Percentiles rank a stretch among this genome's conserved stretches.
Evolutionary conservation across 306 rosid genomes (phyloP).

Genomic region (Prunus armeniaca): DNA sequence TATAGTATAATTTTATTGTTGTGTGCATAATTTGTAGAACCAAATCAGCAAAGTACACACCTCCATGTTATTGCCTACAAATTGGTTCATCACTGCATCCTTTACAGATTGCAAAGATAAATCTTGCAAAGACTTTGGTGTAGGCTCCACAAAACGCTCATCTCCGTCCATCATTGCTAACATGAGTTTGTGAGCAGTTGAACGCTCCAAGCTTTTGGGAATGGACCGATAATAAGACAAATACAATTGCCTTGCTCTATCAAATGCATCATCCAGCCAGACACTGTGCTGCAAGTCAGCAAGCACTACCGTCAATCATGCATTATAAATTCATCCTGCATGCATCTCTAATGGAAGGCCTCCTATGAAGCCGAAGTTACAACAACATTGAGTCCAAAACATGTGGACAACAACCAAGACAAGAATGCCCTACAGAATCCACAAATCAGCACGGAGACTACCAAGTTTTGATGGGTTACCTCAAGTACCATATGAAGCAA

Average conservation of each 20-base stretch:
- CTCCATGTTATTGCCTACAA: constrained; percentile 96
- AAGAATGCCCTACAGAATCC: neutral
- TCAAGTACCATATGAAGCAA: constrained; percentile 98
- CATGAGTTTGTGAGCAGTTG: constrained; percentile 99
- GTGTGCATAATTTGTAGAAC: neutral
- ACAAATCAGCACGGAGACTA: neutral
- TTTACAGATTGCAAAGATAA: constrained; percentile 82
- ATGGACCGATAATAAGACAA: constrained; percentile 92
- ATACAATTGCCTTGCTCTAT: constrained; percentile 91
- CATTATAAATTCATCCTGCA: neutral
- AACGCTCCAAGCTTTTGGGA: constrained; percentile 98
- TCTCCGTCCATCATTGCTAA: constrained; percentile 94
- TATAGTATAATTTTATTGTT: constrained; percentile 1
- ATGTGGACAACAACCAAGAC: neutral
- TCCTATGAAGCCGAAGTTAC: neutral
- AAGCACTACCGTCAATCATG: constrained; percentile 5
- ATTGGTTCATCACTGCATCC: constrained; percentile 91
- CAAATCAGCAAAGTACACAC: constrained; percentile 31
- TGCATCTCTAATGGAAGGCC: neutral
- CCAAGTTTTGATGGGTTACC: constrained; percentile 38
- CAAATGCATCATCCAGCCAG: constrained; percentile 97
- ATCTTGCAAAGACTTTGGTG: constrained; percentile 79
- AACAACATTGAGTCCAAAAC: neutral
- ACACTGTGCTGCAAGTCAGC: constrained; percentile 85
- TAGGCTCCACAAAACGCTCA: constrained; percentile 94